Base-by-base conservation (phyloP, 208 protist genomes). In the Novymonas esmeraldas region DNA sequence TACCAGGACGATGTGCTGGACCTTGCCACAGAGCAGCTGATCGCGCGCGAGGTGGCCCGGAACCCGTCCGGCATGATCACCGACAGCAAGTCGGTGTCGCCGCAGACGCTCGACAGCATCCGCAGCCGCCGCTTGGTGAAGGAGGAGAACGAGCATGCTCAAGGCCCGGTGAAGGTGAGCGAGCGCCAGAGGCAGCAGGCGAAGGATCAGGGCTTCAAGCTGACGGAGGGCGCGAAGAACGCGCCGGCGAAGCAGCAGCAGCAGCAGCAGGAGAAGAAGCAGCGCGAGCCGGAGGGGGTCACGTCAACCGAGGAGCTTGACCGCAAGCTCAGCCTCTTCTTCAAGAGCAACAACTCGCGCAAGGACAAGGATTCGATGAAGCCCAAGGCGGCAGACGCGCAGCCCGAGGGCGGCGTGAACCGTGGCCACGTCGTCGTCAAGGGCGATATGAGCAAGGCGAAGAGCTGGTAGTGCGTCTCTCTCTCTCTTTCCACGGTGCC, bases 311-410 rank as follows among this genome's bases (percentile, higher is more conserved):
- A 92, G 38, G 89, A 87, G 41, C 70, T 94, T 70, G 84, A 90
- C 18, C 80, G 80, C 59, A 90, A 90, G 77, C 70, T 94, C n/a
- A 79, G 66, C 51, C 49, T 70, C 22, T 94, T 94, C 56, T 94
- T 92, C 63, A 82, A 80, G 29, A 91, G 65, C 72, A 79, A 34
- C 46, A 79, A 79, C 42, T 64, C 52, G 39, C 74, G 78, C 29
- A 87, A 87, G 57, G n/a, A 49, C 34, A 70, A 70, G 41, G 76
- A 81, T n/a, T n/a, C n/a, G 44, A 55, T 64, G 52, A 61, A 64
- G 46, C 39, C 72, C 33, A 73, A 66, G 16, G 54, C 76, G n/a
- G 54, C 76, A 16, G 73, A 84, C 49, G 78, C 68, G 16, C 46
- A 55, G 44, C 38, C 41, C 28, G 41, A 68, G n/a, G 39, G 61